These are phyloP conservation scores for Colletotrichum siamense DNA, from an alignment of 2,329 filamentous ascomycete species.

Conservation along the genomic window DNA sequence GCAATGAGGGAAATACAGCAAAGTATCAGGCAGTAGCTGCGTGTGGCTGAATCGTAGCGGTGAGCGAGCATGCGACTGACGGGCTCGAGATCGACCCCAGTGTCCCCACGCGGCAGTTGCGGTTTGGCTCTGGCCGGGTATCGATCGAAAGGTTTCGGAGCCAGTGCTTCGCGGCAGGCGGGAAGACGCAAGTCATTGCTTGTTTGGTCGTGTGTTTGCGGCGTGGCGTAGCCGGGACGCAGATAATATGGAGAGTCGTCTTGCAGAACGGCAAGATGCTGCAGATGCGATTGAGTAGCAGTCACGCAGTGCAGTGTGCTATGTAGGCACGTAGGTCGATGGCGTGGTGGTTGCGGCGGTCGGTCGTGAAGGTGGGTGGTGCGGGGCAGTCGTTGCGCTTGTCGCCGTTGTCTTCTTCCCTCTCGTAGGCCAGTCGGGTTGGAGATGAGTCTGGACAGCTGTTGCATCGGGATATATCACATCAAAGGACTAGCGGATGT, in stretches of 20 bases:
- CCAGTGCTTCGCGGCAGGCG: not conserved
- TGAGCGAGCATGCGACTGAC: not conserved
- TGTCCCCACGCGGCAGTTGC: slow-evolving; percentile 14
- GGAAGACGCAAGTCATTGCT: slow-evolving; percentile 13
- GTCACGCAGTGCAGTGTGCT: not conserved
- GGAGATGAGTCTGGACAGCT: not conserved
- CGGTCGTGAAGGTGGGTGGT: not conserved
- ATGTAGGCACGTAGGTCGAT: not conserved
- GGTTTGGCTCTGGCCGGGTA: not conserved
- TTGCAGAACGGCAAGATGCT: slow-evolving; percentile 2
- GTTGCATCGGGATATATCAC: not conserved
- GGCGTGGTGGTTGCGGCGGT: not conserved
- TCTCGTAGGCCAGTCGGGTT: not conserved
- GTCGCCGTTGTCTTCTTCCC: not conserved
- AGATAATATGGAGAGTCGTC: not conserved
- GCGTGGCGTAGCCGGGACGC: not conserved
- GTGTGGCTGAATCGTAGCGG: not conserved
- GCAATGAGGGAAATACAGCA: not conserved
- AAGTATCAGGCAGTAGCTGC: not conserved
- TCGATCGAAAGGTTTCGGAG: not conserved
- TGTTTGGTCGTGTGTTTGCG: slow-evolving; percentile 1
- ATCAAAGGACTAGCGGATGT: not conserved
- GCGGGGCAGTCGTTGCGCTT: not conserved
- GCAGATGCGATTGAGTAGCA: not conserved
- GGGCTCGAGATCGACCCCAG: slow-evolving; percentile 5